Evolutionary conservation across 495 filamentous ascomycete species (phyloP), one percentile per base, ranked within the genome.

Genomic region (Melanomma pulvis-pyrius): DNA sequence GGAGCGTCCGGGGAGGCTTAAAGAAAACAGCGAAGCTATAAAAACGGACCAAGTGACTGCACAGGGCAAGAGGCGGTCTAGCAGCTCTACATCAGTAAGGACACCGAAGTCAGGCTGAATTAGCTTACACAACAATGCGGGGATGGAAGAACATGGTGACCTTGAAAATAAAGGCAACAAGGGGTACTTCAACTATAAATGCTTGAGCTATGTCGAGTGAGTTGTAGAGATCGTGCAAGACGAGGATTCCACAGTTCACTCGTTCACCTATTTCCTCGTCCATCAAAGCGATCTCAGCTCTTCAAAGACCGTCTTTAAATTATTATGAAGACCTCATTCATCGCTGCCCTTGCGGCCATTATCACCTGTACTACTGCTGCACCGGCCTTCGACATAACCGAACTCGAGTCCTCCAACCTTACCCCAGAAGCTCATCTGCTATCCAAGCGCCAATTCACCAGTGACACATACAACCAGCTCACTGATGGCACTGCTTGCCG

Each of bases 401-500:
- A 44, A 44, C 4, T 44, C 17, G 39, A 44, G 39, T 6, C 8
- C 39, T 44, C 39, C 39, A 44, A 15, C n/a, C 39, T 44, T 6
- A 44, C 39, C 17, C 39, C 17, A 11, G 48, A 51, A 25, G 48
- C 6, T 7, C 19, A 51, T 11, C 26, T 29, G 2, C 36, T 59
- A 19, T 28, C 7, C 36, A 59, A 59, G 30, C 56, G 56, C 36
- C 56, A 59, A 19, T 59, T 21, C 36, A 29, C 25, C 24, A 21
- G 56, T 21, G 41, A 48, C 39, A 59, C 56, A 0, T 59, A 59
- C 25, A 59, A 59, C 26, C 56, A 59, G 24, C 56, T 59, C 12
- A 59, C 56, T 11, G 41, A 59, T 17, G 56, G 56, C 24, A 46
- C 56, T 1, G 19, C 56, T n/a, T 59, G 56, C 41, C 36, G 56